phyloP scores from a whole-genome alignment of 192 early-diverging fungal species.

The Pilobolus umbonatus region DNA sequence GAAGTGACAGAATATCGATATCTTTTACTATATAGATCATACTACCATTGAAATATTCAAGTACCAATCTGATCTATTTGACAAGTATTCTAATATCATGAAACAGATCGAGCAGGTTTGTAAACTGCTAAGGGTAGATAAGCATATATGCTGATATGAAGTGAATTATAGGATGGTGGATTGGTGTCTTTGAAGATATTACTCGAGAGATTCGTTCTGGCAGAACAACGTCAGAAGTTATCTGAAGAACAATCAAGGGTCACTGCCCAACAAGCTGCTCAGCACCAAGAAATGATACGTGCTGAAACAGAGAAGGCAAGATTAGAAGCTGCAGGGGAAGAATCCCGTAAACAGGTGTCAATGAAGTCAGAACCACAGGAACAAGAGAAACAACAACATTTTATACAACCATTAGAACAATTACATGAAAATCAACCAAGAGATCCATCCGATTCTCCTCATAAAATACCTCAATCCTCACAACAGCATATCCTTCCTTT shows the following conservation, averaged over 20 bases:
- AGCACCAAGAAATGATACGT: conserved; percentile 19
- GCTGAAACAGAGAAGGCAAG: conserved; percentile 25
- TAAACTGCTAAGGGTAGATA: background rate
- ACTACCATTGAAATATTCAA: conserved; percentile 27
- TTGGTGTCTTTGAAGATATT: conserved; percentile 4
- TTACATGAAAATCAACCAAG: background rate
- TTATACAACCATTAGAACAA: background rate
- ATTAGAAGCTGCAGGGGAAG: conserved; percentile 7
- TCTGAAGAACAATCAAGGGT: conserved; percentile 22
- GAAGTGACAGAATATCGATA: background rate
- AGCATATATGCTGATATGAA: background rate
- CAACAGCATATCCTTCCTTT: too few relatives aligned
- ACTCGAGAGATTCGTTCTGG: conserved; percentile 15
- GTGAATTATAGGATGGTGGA: background rate
- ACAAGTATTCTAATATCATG: conserved; percentile 8
- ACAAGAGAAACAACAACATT: background rate
- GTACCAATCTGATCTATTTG: conserved; percentile 19
- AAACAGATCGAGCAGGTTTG: conserved; percentile 3
- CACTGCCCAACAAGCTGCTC: conserved; percentile 18
- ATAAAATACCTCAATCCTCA: too few relatives aligned
- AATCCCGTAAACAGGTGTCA: background rate
- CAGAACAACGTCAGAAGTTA: conserved; percentile 27
- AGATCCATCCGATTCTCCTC: too few relatives aligned
- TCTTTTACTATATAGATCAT: background rate
- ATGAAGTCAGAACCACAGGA: background rate